Conservation (phyloP, 2,329 filamentous ascomycete genomes). For the Cladosporium halotolerans region DNA sequence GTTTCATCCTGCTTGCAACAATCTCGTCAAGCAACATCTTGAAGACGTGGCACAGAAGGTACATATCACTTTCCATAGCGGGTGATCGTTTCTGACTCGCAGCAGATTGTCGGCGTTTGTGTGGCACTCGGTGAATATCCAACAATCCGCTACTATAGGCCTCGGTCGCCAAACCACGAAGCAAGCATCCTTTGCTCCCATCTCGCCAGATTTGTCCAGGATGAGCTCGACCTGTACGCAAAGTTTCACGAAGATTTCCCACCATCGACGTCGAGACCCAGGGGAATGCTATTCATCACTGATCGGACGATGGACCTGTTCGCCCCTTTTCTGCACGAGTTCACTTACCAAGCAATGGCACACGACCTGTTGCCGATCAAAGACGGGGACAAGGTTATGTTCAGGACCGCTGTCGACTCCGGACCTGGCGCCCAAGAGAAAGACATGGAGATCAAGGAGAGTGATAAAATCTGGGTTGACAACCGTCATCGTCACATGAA, state of each 20-base stretch:
- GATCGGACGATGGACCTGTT: constrained; percentile 90
- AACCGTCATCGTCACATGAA: constrained; percentile 97
- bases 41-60: constrained; percentile 84
- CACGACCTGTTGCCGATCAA: constrained; percentile 85
- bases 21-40: constrained; percentile 75
- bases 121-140: constrained; percentile 92
- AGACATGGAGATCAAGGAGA: constrained; percentile 84
- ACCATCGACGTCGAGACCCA: constrained; percentile 68
- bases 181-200: constrained; percentile 82
- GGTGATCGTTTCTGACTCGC: constrained; percentile 7
- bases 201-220: constrained; percentile 83
- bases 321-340: constrained; percentile 86
- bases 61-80: background rate
- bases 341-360: constrained; percentile 98
- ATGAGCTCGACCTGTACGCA: constrained; percentile 83
- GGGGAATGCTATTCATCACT: constrained; percentile 76
- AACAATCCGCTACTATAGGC: constrained; percentile 83
- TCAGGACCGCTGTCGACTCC: constrained; percentile 72
- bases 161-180: constrained; percentile 65
- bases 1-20: constrained; percentile 85
- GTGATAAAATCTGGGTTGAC: constrained; percentile 91
- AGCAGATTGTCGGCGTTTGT: constrained; percentile 78
- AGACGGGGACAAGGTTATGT: constrained; percentile 83
- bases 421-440: constrained; percentile 69
- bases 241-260: constrained; percentile 81